Evolutionary conservation across 768 basidiomycete genomes (phyloP), one percentile per base, ranked within the genome.

Genomic region (Suillus luteus): DNA sequence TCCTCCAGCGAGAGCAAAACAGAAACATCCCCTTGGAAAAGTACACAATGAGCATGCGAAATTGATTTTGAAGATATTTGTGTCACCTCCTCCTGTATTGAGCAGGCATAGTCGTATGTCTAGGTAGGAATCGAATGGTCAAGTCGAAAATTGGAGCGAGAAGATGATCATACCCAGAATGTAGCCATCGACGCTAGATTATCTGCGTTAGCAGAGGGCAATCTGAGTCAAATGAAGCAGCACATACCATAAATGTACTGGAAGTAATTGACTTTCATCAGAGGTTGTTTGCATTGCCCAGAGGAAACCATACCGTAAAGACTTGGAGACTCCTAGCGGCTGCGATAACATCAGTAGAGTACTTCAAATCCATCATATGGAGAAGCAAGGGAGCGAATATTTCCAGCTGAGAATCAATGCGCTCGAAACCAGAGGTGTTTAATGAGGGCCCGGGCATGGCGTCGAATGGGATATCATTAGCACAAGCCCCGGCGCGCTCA

Each of bases 91-190:
- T 62, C 24, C 27, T 9, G n/a, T 3, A 59, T 35, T 46, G 58
- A 46, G 9, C 58, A 58, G 17, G 24, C 37, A 35, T 63, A 63
- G 19, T 61, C 62, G 10, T 61, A 63, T 48, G 27, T 49, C 62
- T 63, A 27, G 48, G 15, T 14, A 4, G 12, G 3, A 60, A 54
- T 33, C 3, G 8, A 31, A 55, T 60, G 12, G 19, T 7, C 27
- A 60, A 55, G 8, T 54, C 22, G 27, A 24, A 57, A 27, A 60
- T 49, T 54, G 40, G 33, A 33, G 15, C 48, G 33, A 31, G 37
- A 22, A 62, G 12, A 46, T n/a, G n/a, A 7, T 24, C 15, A 15
- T 27, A 63, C 62, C 62, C 62, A 63, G 59, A 63, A 63, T 24
- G 62, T 46, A 61, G 58, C 24, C 46, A 63, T 40, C n/a, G 62